phyloP scores from a whole-genome alignment of 495 filamentous ascomycete species.

The Lepidopterella palustris region DNA sequence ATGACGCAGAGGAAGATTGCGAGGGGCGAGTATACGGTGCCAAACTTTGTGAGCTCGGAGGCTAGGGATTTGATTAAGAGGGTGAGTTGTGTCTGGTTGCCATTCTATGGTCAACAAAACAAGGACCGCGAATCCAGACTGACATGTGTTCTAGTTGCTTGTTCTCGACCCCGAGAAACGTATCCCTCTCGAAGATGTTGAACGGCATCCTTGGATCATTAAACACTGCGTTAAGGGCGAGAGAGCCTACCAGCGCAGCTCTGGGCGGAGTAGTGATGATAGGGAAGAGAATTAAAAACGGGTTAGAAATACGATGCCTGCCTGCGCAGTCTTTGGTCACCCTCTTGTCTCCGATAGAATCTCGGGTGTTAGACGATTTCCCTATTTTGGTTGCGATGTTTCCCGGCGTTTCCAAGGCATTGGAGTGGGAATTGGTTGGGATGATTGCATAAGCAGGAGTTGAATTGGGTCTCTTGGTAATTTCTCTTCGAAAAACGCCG shows the following conservation, averaged over 20 bases:
- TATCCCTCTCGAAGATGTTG: constrained; percentile 81
- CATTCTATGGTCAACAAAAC: too few species aligned
- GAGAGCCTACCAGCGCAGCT: constrained; percentile 37
- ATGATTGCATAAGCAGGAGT: background rate
- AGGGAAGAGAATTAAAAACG: background rate
- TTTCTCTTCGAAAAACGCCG: background rate
- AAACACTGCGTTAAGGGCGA: constrained; percentile 89
- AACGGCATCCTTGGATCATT: constrained; percentile 90
- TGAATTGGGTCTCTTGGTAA: background rate
- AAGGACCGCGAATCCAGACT: too few species aligned
- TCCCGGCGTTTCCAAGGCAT: background rate
- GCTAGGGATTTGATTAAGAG: constrained; percentile 88
- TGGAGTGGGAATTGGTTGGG: background rate
- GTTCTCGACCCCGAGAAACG: constrained; percentile 92
- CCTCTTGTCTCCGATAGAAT: background rate
- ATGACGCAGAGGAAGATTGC: constrained; percentile 93
- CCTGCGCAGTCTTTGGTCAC: background rate
- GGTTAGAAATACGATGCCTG: background rate
- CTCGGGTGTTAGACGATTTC: background rate
- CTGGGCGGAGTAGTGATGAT: constrained; percentile 2
- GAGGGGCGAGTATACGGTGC: constrained; percentile 85
- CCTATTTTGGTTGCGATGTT: background rate
- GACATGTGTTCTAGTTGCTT: constrained; percentile 55
- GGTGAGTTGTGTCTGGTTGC: constrained; percentile 45
- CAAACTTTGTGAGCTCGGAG: constrained; percentile 82